phyloP scores from a whole-genome alignment of 345 rosid genomes.

The Lepidium aucheri region DNA sequence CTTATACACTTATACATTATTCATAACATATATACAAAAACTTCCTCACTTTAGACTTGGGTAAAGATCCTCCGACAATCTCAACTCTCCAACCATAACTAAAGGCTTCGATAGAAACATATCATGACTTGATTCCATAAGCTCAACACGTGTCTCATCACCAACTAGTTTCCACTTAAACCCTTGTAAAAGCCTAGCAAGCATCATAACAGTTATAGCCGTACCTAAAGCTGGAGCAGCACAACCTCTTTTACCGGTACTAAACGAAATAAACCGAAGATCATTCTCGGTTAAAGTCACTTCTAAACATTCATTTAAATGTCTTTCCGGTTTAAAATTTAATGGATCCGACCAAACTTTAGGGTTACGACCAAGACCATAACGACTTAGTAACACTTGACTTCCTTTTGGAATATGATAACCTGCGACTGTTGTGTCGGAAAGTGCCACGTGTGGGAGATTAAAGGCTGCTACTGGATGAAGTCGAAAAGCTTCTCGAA shows the following conservation, averaged over 20 bases:
- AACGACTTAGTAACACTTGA: constrained; percentile 35
- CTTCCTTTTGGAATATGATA: constrained; percentile 39
- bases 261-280: constrained; percentile 42
- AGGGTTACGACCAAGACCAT: constrained; percentile 41
- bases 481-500: constrained; percentile 36
- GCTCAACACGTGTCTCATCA: constrained; percentile 14
- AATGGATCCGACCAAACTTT: constrained; percentile 29
- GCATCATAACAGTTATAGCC: constrained; percentile 32
- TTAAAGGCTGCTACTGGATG: constrained; percentile 41
- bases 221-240: constrained; percentile 36
- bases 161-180: constrained; percentile 32
- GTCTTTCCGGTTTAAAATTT: constrained; percentile 28
- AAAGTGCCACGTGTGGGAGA: constrained; percentile 33
- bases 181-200: constrained; percentile 42
- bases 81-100: constrained; percentile 25
- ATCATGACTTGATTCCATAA: constrained; percentile 23
- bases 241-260: constrained; percentile 43
- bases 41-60: not conserved
- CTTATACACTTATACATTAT: not conserved
- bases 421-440: constrained; percentile 31
- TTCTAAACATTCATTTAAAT: constrained; percentile 16
- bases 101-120: constrained; percentile 30
- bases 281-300: constrained; percentile 31
- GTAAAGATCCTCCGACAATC: constrained; percentile 29
- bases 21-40: not conserved